phyloP scores from a whole-genome alignment of 306 rosid genomes.

The Cicer yamashitae region DNA sequence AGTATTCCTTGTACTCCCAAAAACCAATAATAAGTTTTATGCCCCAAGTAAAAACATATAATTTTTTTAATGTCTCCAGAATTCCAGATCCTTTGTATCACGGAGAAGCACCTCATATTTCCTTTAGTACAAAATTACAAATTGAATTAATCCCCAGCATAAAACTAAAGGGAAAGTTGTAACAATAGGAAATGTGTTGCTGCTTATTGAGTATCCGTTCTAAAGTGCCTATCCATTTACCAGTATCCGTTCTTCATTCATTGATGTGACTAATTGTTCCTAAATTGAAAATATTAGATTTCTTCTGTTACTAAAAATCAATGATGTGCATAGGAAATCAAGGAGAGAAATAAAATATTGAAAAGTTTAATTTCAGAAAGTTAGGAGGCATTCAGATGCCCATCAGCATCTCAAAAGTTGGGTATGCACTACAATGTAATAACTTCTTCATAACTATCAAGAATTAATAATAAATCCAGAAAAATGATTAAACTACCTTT shows the following conservation, averaged over 20 bases:
- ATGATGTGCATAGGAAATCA: background rate
- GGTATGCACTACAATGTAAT: conserved; percentile 16
- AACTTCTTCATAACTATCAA: conserved; percentile 28
- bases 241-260: conserved; percentile 7
- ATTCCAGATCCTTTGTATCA: background rate
- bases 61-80: conserved; percentile 12
- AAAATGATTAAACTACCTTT: conserved; percentile 1
- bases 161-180: conserved; percentile 8
- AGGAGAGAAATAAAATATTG: background rate
- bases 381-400: conserved; percentile 15
- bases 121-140: background rate
- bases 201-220: conserved; percentile 14
- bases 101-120: background rate
- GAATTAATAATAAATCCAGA: conserved; percentile 31
- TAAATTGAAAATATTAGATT: conserved; percentile 3
- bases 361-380: background rate
- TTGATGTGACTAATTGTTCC: conserved; percentile 20
- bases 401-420: conserved; percentile 30
- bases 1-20: conserved; percentile 21
- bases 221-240: conserved; percentile 9
- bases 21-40: conserved; percentile 21
- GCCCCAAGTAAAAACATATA: conserved; percentile 1
- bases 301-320: background rate
- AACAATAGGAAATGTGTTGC: conserved; percentile 21
- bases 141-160: conserved; percentile 28